These are phyloP conservation scores for Termitomyces heimii DNA, from an alignment of 768 basidiomycete genomes.

Conservation along the genomic window DNA sequence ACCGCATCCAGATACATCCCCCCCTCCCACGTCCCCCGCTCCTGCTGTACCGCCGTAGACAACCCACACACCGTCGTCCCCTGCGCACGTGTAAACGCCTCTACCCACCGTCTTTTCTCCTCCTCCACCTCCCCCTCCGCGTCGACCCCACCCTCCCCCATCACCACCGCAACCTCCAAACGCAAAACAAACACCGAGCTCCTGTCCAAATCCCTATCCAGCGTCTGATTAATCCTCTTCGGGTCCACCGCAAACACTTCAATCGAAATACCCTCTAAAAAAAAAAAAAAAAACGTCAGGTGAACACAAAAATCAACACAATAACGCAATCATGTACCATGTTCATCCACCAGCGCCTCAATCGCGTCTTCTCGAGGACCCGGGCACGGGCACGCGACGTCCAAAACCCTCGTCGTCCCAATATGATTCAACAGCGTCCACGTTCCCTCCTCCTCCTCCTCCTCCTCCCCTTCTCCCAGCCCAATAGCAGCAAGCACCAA, in stretches of 20 bases:
- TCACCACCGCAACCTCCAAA: slow-evolving; percentile 20
- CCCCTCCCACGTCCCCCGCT: not conserved
- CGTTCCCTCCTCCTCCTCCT: slow-evolving; percentile 6
- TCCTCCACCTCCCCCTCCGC: not conserved
- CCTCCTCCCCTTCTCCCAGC: not conserved
- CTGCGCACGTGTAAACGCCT: slow-evolving; percentile 48
- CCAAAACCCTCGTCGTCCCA: slow-evolving; percentile 45
- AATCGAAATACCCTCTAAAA: slow-evolving; percentile 29
- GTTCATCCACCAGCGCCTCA: not conserved
- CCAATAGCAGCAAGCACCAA: slow-evolving; percentile 43
- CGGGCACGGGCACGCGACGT: slow-evolving; percentile 4
- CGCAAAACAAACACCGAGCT: slow-evolving; percentile 26
- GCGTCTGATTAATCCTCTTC: slow-evolving; percentile 31
- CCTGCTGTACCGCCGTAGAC: slow-evolving; percentile 21
- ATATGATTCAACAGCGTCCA: slow-evolving; percentile 23
- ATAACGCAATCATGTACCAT: slow-evolving; percentile 9
- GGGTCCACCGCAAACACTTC: slow-evolving; percentile 44
- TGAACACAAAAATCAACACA: not conserved
- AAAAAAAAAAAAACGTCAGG: slow-evolving; percentile 1
- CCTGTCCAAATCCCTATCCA: slow-evolving; percentile 21
- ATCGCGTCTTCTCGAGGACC: not conserved
- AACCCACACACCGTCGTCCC: slow-evolving; percentile 37
- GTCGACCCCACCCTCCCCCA: not conserved
- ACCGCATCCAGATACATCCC: slow-evolving; percentile 17
- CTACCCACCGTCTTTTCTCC: slow-evolving; percentile 32